phyloP scores from a whole-genome alignment of 768 basidiomycete genomes.

The Trametes punicea region DNA sequence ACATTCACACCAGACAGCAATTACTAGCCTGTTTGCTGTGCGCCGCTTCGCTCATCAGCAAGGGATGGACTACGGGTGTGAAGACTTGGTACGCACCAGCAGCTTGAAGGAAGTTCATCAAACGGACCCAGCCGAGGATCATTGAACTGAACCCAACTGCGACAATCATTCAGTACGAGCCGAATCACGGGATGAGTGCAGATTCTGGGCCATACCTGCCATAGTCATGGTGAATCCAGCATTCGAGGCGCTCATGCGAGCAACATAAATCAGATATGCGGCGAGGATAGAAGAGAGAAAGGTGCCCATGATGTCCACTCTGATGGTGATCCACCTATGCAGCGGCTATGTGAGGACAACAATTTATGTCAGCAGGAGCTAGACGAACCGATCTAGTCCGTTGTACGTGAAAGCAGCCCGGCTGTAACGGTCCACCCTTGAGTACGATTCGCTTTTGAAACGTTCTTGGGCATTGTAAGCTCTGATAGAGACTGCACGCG shows the following conservation, averaged over 20 bases:
- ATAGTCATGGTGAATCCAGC: constrained; percentile 40
- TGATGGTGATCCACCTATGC: constrained; percentile 43
- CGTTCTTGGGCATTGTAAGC: constrained; percentile 51
- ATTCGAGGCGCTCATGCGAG: constrained; percentile 38
- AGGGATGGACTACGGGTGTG: no score
- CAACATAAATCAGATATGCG: constrained; percentile 47
- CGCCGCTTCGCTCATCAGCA: not conserved
- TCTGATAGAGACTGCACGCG: constrained; percentile 41
- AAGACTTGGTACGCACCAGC: constrained; percentile 31
- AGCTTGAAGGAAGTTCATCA: constrained; percentile 45
- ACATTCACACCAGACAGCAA: not conserved
- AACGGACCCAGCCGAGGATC: constrained; percentile 51
- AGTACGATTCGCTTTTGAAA: constrained; percentile 40
- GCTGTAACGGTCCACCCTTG: constrained; percentile 47
- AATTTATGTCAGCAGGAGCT: not conserved
- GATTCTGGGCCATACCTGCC: constrained; percentile 32
- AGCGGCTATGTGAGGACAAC: not conserved
- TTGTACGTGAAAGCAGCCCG: constrained; percentile 42
- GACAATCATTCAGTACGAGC: not conserved
- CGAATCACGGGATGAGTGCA: not conserved
- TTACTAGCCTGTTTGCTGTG: constrained; percentile 29
- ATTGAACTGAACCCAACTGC: constrained; percentile 51
- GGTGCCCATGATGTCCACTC: constrained; percentile 56
- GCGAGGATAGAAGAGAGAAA: constrained; percentile 50
- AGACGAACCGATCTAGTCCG: constrained; percentile 42